A percentile compares a stretch with the other conserved stretches of the same genome.
Evolutionary conservation across 163 green algal species (phyloP).

Genomic region (Coccomyxa subellipsoidea): DNA sequence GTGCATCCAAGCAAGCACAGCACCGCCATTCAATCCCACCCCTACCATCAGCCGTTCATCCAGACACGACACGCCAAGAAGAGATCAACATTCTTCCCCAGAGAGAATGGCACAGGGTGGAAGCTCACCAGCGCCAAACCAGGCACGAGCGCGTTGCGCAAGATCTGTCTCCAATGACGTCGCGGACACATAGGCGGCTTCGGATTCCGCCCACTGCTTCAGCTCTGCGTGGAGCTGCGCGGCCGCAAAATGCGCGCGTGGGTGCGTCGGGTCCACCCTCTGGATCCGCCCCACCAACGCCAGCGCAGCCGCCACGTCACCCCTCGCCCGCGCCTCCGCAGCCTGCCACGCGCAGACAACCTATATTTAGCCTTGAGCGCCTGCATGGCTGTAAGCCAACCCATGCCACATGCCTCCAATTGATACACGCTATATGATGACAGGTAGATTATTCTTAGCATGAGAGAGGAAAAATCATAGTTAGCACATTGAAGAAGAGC

Average conservation of each 20-base stretch:
- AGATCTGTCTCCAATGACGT: neutral
- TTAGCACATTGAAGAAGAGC: neutral
- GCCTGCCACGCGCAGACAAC: slow-evolving; percentile 5
- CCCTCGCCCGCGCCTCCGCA: neutral
- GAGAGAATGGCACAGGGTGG: neutral
- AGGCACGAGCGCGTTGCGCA: neutral
- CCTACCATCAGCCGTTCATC: too few relatives aligned
- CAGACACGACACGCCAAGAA: too few relatives aligned
- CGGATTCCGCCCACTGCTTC: neutral
- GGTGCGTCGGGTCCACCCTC: neutral
- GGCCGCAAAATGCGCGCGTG: neutral
- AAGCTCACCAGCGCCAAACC: neutral
- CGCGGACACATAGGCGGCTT: neutral
- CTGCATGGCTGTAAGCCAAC: too few relatives aligned
- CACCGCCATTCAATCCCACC: too few relatives aligned
- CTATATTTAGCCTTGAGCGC: too few relatives aligned
- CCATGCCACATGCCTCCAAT: too few relatives aligned
- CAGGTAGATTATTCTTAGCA: too few relatives aligned
- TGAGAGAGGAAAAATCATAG: too few relatives aligned
- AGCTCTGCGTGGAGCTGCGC: slow-evolving; percentile 12
- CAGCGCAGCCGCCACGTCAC: neutral
- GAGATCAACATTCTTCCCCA: too few relatives aligned
- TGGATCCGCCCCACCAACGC: neutral
- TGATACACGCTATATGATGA: too few relatives aligned
- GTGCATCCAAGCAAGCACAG: too few relatives aligned